These are phyloP conservation scores for Talaromyces adpressus DNA, from an alignment of 495 filamentous ascomycete species.

Conservation along the genomic window DNA sequence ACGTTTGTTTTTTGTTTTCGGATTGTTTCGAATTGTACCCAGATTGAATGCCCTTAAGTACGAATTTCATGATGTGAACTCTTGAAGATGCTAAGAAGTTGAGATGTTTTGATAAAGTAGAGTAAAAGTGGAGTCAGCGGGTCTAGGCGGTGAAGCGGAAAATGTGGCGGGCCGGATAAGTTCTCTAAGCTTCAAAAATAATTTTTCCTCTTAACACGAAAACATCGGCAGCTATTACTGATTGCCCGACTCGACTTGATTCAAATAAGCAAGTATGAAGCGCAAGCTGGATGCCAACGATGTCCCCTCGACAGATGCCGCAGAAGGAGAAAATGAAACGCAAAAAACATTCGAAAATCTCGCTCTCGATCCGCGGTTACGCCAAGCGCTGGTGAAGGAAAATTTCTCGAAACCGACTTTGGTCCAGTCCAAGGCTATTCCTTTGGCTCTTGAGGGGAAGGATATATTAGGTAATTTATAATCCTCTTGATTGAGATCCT, in stretches of 20 bases:
- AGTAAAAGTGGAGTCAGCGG: background rate
- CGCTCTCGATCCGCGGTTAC: constrained; percentile 73
- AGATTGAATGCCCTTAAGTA: background rate
- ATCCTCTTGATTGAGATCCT: background rate
- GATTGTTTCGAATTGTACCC: background rate
- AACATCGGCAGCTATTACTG: background rate
- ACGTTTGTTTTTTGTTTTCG: background rate
- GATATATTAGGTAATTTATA: constrained; percentile 64
- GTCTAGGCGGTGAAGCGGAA: constrained; percentile 8
- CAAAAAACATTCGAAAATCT: constrained; percentile 40
- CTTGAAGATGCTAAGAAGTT: background rate
- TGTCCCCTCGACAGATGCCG: constrained; percentile 39
- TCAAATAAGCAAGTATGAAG: constrained; percentile 40
- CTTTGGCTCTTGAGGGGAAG: constrained; percentile 79
- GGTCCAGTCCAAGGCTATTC: constrained; percentile 82
- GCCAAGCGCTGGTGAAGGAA: constrained; percentile 79
- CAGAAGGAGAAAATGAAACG: constrained; percentile 14
- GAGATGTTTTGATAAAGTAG: background rate
- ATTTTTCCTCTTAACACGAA: background rate
- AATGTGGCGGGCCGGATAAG: constrained; percentile 10
- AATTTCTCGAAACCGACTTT: constrained; percentile 77
- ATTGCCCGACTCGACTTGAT: background rate
- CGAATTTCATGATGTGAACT: background rate
- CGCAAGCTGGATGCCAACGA: constrained; percentile 57
- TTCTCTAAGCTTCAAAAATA: constrained; percentile 3